Evolutionary conservation across 2,329 filamentous ascomycete genomes (phyloP), one percentile per base, ranked within the genome.

Genomic region (Daldinia sp.): DNA sequence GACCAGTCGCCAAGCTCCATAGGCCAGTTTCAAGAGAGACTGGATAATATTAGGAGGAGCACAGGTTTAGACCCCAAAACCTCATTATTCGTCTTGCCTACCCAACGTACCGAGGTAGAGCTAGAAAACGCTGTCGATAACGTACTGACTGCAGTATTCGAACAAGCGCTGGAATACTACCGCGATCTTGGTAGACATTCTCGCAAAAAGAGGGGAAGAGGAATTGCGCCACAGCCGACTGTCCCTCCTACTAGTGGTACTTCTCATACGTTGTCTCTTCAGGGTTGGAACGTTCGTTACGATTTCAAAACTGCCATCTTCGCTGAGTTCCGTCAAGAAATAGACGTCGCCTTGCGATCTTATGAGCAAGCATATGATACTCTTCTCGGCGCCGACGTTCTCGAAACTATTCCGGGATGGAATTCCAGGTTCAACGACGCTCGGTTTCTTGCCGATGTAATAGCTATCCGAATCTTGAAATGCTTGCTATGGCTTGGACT

Each of bases 281-380:
- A 93, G 46, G 94, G 93, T 3, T 99, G 95, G 96, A 94, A 93
- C 75, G 91, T 97, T 60, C 90, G 95, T 15, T 98, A 98, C 79
- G 95, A 99, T 76, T 94, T 97, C 82, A 99, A 99, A 78, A 86
- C 94, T 18, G 95, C 91, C 6, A 85, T 97, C 0, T 93, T 98
- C 76, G 93, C 94, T 30, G 95, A 98, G 77, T 98, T 97, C 73
- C 89, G 96, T 7, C 93, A 97, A 77, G 96, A 98, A 78, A 93
- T 95, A 86, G 95, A 98, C 76, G 90, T 89, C 23, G 94, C 96
- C 0, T 85, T 93, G 75, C 89, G 94, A 48, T 94, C 93, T 60
- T 98, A 94, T 74, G 93, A 96, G 76, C 90, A 91, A 78, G 93
- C 94, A 3, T 94, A 98, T 73, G 93, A 97, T 59, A 89, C 88